These are phyloP conservation scores for Lipomyces orientalis DNA, from an alignment of 805 yeast species.

Conservation along the genomic window DNA sequence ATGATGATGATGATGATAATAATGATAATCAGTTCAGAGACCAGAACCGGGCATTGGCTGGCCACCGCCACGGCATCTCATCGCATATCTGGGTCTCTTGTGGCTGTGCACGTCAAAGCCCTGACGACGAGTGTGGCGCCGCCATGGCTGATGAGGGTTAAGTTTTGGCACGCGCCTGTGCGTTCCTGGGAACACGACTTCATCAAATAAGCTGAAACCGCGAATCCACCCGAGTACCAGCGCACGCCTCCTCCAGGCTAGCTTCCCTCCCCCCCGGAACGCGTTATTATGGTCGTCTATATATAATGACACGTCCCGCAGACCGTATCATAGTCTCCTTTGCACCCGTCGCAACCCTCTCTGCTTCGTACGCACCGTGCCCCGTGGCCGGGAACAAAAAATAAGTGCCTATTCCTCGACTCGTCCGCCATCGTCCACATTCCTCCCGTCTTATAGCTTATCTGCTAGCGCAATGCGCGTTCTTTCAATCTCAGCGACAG, in stretches of 20 bases:
- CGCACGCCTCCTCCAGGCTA: too few species aligned
- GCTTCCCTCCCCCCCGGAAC: too few species aligned
- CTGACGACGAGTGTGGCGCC: neutral
- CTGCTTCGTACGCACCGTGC: too few species aligned
- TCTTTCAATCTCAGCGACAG: constrained; percentile 14
- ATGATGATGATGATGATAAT: too few species aligned
- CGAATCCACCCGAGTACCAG: neutral
- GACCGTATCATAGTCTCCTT: too few species aligned
- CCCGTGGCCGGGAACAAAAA: too few species aligned
- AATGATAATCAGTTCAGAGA: too few species aligned
- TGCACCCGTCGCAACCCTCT: too few species aligned
- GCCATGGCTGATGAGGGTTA: neutral
- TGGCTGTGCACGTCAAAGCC: neutral
- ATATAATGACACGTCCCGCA: too few species aligned
- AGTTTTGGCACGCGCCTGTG: neutral
- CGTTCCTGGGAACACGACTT: neutral
- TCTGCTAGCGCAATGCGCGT: constrained; percentile 15
- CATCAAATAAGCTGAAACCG: neutral
- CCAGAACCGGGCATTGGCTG: too few species aligned
- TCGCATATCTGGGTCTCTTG: neutral
- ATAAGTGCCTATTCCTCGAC: too few species aligned
- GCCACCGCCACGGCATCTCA: neutral
- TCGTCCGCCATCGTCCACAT: neutral
- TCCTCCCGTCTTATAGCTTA: neutral
- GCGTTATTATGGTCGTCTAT: too few species aligned